A percentile compares a stretch with the other conserved stretches of the same genome.
phyloP scores from a whole-genome alignment of 495 filamentous ascomycete species.

The Podospora comata region DNA sequence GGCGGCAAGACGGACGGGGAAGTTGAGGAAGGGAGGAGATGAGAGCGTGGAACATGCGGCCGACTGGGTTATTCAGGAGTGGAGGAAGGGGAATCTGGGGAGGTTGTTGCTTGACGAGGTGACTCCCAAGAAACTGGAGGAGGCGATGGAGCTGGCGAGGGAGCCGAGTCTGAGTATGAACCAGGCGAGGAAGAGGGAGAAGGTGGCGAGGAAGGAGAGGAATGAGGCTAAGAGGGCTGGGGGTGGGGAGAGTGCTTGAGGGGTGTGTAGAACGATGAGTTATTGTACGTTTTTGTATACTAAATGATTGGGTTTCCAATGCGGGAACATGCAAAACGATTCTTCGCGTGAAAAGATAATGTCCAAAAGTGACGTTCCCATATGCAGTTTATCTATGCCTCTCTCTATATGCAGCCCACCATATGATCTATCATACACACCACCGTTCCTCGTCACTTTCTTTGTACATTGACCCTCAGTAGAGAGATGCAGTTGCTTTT shows the following conservation, averaged over 20 bases:
- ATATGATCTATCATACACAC: not conserved
- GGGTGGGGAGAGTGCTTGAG: not conserved
- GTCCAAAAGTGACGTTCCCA: not conserved
- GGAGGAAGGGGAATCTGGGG: constrained; percentile 73
- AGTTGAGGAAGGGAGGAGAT: constrained; percentile 69
- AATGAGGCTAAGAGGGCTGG: constrained; percentile 32
- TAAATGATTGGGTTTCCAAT: no score
- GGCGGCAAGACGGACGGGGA: constrained; percentile 69
- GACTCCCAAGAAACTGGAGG: constrained; percentile 50
- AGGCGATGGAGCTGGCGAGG: constrained; percentile 38
- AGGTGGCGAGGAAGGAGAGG: constrained; percentile 38
- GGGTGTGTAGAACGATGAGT: not conserved
- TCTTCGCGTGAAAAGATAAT: not conserved
- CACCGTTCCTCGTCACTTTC: not conserved
- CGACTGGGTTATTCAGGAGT: constrained; percentile 79
- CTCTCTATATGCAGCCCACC: not conserved
- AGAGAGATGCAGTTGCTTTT: not conserved
- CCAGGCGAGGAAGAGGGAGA: constrained; percentile 46
- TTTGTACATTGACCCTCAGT: no score
- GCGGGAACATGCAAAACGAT: no score
- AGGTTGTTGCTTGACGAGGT: constrained; percentile 79
- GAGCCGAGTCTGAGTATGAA: constrained; percentile 40
- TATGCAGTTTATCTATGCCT: not conserved
- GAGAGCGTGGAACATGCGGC: constrained; percentile 72
- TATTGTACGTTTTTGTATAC: not conserved